Evolutionary conservation across 208 protist species (phyloP), one percentile per base, ranked within the genome.

Genomic region (Leishmania tropica): DNA sequence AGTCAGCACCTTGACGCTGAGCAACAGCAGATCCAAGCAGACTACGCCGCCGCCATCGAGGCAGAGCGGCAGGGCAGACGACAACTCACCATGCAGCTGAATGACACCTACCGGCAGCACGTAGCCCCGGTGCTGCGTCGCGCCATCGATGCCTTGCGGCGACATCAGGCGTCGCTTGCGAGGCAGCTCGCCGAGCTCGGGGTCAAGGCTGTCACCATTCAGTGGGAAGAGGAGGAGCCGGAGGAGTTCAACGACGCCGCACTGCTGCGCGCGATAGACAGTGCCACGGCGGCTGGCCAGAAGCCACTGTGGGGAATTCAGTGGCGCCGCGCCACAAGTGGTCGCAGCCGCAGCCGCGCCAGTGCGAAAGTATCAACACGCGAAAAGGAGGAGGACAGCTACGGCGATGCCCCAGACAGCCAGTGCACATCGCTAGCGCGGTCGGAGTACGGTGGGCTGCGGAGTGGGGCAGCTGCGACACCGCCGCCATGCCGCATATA

Each of bases 21-120:
- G 74, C 86, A 92, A 81, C 81, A 79, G 71, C 53, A 76, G 45
- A 65, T 89, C 15, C 88, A 89, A 48, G 21, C 6, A 6, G 78
- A 83, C 71, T 92, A 92, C 81, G 84, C 83, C 64, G 70, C 42
- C 28, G 77, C 60, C 40, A 82, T 89, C 68, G 83, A 87, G 37
- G 68, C 77, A 17, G 79, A 83, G 71, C 81, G 82, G 75, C 76
- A 80, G 74, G 71, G 75, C 31, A 84, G 81, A 0, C 81, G 84
- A 1, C 68, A 68, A 19, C 74, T 83, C 37, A 78, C 81, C 31
- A 21, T 48, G 60, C 76, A 53, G 48, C 72, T 92, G 42, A 83
- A 83, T 17, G 83, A 89, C 21, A 75, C 75, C 21, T 92, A 89
- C 75, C 45, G 71, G 21, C 58, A 72, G 31, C 75, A 88, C 56